Evolutionary conservation across 2,329 filamentous ascomycete species (phyloP), one percentile per base, ranked within the genome.

Genomic region (Aureobasidium zeae): DNA sequence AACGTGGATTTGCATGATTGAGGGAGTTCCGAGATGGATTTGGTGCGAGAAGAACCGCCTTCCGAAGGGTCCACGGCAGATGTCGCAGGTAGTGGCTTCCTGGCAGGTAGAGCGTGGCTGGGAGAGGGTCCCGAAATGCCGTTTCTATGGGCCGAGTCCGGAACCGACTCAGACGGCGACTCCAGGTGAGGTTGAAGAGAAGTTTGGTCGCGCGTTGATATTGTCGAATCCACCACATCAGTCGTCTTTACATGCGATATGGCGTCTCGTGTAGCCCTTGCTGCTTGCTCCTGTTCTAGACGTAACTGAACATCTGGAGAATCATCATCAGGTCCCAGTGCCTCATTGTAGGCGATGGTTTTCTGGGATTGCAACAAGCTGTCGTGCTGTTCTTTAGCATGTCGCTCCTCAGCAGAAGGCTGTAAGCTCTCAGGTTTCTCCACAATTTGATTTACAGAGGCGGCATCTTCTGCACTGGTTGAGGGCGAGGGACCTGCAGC

Each of bases 1-100:
- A 26, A 28, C 8, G 39, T 19, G 7, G 28, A 28, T 17, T 31
- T 50, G 8, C 74, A 69, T 13, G 69, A 71, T 47, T 77, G 77
- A 41, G 85, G 67, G 30, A 85, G 83, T 58, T 86, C 82, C 13
- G 77, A 81, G 4, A 84, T 79, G 4, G 81, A 83, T 55, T 84
- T 86, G 41, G 81, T 77, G 48, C 76, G 71, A 52, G 85, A 77
- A 2, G 79, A 76, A 30, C 80, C 81, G 8, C 82, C 83, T 6
- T 6, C 6, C 9, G 17, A 15, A n/a, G 29, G 17, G n/a, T 29
- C 25, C 7, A 39, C 26, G 19, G 25, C 36, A n/a, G n/a, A n/a
- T n/a, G 20, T 39, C n/a, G 26, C 36, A 28, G 34, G 39, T 11
- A 30, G 12, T n/a, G 39, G 39, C 21, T 43, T 30, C 17, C 16